Evolutionary conservation across 495 filamentous ascomycete genomes (phyloP).

Genomic region (Cladorrhinum samala): DNA sequence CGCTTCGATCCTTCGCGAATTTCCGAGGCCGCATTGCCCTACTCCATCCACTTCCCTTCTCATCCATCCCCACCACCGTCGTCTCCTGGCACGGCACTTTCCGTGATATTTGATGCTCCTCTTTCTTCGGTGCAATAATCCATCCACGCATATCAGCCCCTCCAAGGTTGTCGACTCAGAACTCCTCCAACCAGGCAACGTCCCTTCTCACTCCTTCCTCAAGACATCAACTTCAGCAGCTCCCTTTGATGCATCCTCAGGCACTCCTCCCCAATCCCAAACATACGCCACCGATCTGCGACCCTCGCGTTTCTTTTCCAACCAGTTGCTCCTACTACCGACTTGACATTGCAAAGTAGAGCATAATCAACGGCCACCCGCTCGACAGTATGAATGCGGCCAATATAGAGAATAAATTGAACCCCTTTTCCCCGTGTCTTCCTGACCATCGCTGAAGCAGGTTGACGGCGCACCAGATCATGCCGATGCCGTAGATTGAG

Average conservation of each 20-base stretch:
- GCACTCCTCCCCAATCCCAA: no score
- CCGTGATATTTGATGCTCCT: background rate
- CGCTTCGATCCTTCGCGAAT: background rate
- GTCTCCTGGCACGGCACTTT: background rate
- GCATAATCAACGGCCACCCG: slow-evolving; percentile 27
- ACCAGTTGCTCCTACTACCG: no score
- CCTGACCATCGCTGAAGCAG: slow-evolving; percentile 32
- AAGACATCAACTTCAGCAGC: no score
- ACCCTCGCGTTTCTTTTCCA: no score
- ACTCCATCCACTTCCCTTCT: background rate
- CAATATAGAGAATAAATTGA: slow-evolving; percentile 20
- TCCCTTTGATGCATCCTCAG: no score
- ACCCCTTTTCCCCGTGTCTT: slow-evolving; percentile 19
- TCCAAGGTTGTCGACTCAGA: background rate
- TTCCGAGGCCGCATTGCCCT: no score
- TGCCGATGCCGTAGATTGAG: slow-evolving; percentile 29
- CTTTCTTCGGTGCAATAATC: background rate
- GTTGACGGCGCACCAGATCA: slow-evolving; percentile 28
- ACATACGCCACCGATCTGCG: no score
- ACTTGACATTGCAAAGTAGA: slow-evolving; percentile 16
- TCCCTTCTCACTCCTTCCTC: no score
- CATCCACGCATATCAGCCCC: background rate
- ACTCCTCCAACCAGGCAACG: no score
- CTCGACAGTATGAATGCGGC: slow-evolving; percentile 26
- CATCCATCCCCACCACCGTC: no score